Conservation (phyloP, 768 basidiomycete genomes). For the Suillus clintonianus region DNA sequence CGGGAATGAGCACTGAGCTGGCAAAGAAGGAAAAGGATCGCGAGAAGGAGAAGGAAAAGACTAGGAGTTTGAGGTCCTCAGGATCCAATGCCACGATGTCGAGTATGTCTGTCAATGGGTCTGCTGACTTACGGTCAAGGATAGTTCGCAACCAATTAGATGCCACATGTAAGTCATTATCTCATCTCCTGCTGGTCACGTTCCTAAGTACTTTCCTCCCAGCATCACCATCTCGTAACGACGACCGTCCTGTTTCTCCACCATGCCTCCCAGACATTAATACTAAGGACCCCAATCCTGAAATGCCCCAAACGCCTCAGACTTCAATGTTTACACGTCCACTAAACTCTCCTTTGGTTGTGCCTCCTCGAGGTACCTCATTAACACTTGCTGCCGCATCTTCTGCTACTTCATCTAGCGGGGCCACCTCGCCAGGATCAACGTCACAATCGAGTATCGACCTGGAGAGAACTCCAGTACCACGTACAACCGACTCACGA, state of each 20-base stretch:
- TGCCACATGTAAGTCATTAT: conserved; percentile 29
- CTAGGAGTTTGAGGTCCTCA: conserved; percentile 16
- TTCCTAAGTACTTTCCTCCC: not conserved
- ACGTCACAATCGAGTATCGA: conserved; percentile 24
- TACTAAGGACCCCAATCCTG: conserved; percentile 7
- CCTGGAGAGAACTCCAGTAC: not conserved
- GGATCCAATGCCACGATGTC: conserved; percentile 25
- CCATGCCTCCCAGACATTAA: conserved; percentile 16
- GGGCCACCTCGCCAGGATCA: conserved; percentile 18
- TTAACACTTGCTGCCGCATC: conserved; percentile 14
- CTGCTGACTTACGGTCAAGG: conserved; percentile 26
- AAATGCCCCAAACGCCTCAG: conserved; percentile 7
- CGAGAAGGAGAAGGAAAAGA: conserved; percentile 19
- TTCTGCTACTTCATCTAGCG: conserved; percentile 1
- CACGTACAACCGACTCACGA: not conserved
- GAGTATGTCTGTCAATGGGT: conserved; percentile 13
- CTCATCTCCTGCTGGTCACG: not conserved
- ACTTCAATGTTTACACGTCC: not conserved
- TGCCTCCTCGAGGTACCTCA: conserved; percentile 24
- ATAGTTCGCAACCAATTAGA: conserved; percentile 32
- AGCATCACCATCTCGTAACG: conserved; percentile 11
- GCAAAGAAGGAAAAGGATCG: conserved; percentile 27
- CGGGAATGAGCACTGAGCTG: conserved; percentile 42
- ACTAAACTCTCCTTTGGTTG: conserved; percentile 12
- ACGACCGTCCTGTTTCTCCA: conserved; percentile 24